phyloP scores from a whole-genome alignment of 2,329 filamentous ascomycete species.

The Aspergillus jensenii region DNA sequence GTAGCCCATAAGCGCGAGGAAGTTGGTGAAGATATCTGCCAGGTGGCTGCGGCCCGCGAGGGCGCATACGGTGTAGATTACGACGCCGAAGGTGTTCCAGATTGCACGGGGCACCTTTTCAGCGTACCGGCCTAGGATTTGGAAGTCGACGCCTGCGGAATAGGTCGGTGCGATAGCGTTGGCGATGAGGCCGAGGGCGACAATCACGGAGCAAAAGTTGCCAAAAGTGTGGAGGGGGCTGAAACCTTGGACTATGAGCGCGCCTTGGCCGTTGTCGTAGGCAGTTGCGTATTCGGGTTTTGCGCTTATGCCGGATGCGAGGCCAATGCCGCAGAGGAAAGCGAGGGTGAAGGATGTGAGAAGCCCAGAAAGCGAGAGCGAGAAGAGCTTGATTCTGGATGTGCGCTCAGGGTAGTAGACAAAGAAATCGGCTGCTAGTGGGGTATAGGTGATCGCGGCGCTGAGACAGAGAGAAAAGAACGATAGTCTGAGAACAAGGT shows the following conservation, averaged over 20 bases:
- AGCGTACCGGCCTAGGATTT: constrained; percentile 61
- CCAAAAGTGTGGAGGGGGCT: constrained; percentile 61
- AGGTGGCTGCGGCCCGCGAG: constrained; percentile 62
- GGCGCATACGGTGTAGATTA: constrained; percentile 65
- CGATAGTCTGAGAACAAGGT: constrained; percentile 49
- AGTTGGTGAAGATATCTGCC: constrained; percentile 66
- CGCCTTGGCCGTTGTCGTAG: constrained; percentile 60
- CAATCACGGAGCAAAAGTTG: constrained; percentile 64
- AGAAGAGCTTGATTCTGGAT: constrained; percentile 55
- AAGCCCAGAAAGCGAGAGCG: constrained; percentile 58
- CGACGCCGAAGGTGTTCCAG: constrained; percentile 63
- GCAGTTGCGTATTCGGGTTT: constrained; percentile 58
- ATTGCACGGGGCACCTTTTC: constrained; percentile 61
- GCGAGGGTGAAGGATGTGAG: constrained; percentile 60
- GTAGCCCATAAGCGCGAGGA: constrained; percentile 69
- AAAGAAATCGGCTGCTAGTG: constrained; percentile 66
- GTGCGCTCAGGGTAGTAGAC: constrained; percentile 62
- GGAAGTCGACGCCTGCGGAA: constrained; percentile 65
- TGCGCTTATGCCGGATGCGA: constrained; percentile 57
- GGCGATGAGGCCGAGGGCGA: constrained; percentile 63
- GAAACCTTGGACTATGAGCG: constrained; percentile 64
- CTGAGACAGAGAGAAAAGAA: constrained; percentile 71
- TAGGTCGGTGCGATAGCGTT: constrained; percentile 68
- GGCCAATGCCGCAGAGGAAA: constrained; percentile 61
- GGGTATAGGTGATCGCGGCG: constrained; percentile 63